Conservation (phyloP, 352 stramenopile genomes). For the Pythium aquatile region DNA sequence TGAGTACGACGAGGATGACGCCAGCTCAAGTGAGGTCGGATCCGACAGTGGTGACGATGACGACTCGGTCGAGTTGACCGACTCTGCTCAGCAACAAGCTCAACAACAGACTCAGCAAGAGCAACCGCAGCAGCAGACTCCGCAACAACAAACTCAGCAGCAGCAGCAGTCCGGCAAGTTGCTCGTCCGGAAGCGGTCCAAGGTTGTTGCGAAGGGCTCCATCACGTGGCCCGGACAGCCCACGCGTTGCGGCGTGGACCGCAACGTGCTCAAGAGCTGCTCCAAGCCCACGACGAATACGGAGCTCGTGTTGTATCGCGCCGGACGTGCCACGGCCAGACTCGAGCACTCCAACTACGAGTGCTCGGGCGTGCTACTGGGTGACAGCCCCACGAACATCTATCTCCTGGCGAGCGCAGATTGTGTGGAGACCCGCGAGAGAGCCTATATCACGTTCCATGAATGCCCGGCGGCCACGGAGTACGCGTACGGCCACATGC, state of each 20-base stretch:
- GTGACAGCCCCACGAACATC: neutral
- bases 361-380: neutral
- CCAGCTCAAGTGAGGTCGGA: neutral
- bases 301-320: neutral
- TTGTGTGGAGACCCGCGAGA: neutral
- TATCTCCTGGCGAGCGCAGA: neutral
- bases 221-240: neutral
- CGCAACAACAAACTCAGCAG: neutral
- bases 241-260: neutral
- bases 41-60: neutral
- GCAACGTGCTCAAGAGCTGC: neutral
- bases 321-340: too few relatives aligned
- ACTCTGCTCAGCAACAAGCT: neutral
- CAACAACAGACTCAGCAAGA: neutral
- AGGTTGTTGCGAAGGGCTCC: too few relatives aligned
- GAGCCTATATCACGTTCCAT: neutral
- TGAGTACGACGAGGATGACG: neutral
- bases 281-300: neutral
- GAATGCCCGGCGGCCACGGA: neutral
- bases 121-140: neutral
- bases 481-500: neutral
- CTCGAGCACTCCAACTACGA: neutral
- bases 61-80: neutral
- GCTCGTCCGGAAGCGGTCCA: neutral
- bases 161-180: neutral